Base-by-base conservation (phyloP, 495 filamentous ascomycete genomes). In the Xylaria curta region DNA sequence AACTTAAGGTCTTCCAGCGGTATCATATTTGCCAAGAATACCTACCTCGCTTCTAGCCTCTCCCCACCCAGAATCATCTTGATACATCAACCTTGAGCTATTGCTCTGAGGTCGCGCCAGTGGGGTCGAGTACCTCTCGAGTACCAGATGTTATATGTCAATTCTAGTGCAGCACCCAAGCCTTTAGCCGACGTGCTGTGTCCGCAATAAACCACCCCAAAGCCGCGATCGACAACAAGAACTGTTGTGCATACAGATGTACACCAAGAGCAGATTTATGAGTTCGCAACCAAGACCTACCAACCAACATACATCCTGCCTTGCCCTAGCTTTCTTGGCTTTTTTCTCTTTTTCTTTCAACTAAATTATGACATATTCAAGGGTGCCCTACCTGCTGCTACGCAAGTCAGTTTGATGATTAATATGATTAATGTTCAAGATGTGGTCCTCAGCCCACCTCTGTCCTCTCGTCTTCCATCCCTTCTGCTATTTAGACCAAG, bases 341-440 rank as follows among this genome's bases (percentile, higher is more conserved):
- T 46, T 46, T 59, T 54, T 59, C 56, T 21, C 56, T 21, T 15
- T 24, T 24, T 61, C 42, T 61, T 19, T 61, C 56, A 21, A 51
- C 66, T 61, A 60, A 69, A 69, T 60, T 69, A 60, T 69, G 66
- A 69, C 66, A 69, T 59, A 38, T 44, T 61, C 66, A 60, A 61
- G 66, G 66, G 60, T 69, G 17, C 36, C 49, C 66, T 58, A 54
- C 51, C 51, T 56, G 26, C 24, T 21, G 24, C 66, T 60, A 42
- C 54, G 56, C 54, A 38, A 49, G 38, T 40, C 53, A 26, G 53
- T 24, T 17, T n/a, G 28, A 31, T 31, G 28, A 31, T 31, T 31
- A 31, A 31, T 31, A 26, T 47, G 40, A 60, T 47, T 47, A 24
- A 58, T 24, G 54, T 60, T 46, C 66, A 42, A 69, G 53, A 69